Base-by-base conservation (phyloP, 768 basidiomycete genomes). In the Podaxis pistillaris region DNA sequence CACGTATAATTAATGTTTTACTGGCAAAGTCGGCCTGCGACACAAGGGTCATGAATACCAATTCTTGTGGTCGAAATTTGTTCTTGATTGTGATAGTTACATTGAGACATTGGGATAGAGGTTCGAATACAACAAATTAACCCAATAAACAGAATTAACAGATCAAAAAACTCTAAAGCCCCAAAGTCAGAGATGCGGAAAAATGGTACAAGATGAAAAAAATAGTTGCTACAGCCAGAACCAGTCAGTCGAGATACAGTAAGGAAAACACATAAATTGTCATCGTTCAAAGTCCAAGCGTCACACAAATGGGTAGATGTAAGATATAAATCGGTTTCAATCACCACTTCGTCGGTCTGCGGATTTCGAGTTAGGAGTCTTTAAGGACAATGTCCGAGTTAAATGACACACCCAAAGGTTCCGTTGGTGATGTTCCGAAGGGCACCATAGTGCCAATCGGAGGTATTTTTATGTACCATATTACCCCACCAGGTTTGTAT, bases 401-500 rank as follows among this genome's bases (percentile, higher is more conserved):
- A 2, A 40, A 53, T 7, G 22, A 67, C 71, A 24, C 38, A 78
- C 76, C 78, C 77, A 69, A 80, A 79, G 7, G 68, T 77, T 44
- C 76, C 77, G 19, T 62, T 56, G 5, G 51, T 30, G 1, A 76
- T 65, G 33, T 59, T 69, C 59, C 70, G 67, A 37, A 75, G 65
- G 22, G 77, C 63, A 19, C 67, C 61, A 59, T 61, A 69, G 11
- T 68, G 60, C 74, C 76, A 78, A 67, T 79, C 78, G 22, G 70
- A 65, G 2, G 78, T 79, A 4, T 74, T 50, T 58, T 64, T 72
- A 64, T 72, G 74, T 36, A 79, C 77, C 17, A 56, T 58, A 55
- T 78, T 78, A 3, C 80, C 80, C 80, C 80, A 77, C 75, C 81
- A 81, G 44, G 63, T 54, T 63, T 74, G 76, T 37, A 82, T 73